A percentile compares a stretch with the other conserved stretches of the same genome.
Evolutionary conservation across 1,284 basidiomycete species (phyloP).

Genomic region (Phenoliferia sp.): DNA sequence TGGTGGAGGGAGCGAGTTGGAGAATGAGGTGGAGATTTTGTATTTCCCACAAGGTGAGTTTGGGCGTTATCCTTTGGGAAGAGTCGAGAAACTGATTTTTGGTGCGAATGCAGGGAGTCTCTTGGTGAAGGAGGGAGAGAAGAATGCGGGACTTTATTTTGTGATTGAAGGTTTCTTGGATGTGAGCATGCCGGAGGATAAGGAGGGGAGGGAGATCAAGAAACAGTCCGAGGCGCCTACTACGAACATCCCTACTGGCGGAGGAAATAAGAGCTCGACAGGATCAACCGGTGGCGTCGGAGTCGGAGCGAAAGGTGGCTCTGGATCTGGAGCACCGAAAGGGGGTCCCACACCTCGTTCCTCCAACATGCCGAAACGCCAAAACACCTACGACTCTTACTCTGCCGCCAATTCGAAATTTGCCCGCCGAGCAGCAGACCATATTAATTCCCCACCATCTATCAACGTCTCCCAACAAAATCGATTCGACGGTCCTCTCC

Average conservation of each 20-base stretch:
- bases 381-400: background rate
- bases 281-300: background rate
- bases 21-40: constrained; percentile 93
- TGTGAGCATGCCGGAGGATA: constrained; percentile 65
- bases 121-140: constrained; percentile 84
- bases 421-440: background rate
- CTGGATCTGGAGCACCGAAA: background rate
- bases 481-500: background rate
- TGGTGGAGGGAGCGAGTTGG: constrained; percentile 60
- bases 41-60: constrained; percentile 87
- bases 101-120: no score
- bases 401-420: background rate
- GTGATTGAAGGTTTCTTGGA: constrained; percentile 97
- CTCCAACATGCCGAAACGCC: background rate
- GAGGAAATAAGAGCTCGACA: background rate
- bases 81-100: no score
- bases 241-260: background rate
- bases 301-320: no score
- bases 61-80: no score
- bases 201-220: background rate
- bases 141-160: constrained; percentile 88
- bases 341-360: background rate
- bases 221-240: background rate
- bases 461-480: background rate
- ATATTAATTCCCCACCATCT: background rate